These are phyloP conservation scores for Thraustotheca clavata DNA, from an alignment of 352 stramenopile species.

Conservation along the genomic window DNA sequence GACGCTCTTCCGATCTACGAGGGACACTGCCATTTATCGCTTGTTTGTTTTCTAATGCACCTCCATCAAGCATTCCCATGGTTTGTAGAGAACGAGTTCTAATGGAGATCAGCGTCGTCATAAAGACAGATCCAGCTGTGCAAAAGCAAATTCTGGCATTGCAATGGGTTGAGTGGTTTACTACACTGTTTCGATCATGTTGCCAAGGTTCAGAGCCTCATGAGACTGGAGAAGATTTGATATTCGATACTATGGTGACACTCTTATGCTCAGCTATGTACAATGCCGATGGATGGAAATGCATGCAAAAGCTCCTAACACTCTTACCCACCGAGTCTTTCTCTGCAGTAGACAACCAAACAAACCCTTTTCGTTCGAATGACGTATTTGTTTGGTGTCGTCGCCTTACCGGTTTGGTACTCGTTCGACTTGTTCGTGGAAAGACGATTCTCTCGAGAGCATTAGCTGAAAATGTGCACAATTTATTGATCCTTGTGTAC, in stretches of 20 bases:
- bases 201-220: constrained; percentile 21
- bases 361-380: neutral
- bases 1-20: no score
- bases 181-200: constrained; percentile 65
- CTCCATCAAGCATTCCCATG: constrained; percentile 25
- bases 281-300: constrained; percentile 46
- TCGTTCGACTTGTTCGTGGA: constrained; percentile 66
- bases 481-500: constrained; percentile 53
- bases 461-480: constrained; percentile 71
- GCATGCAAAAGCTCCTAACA: constrained; percentile 52
- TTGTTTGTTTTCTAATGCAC: constrained; percentile 34
- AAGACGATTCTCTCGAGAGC: constrained; percentile 64
- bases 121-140: constrained; percentile 66
- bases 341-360: neutral
- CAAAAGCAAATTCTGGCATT: constrained; percentile 67
- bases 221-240: constrained; percentile 65
- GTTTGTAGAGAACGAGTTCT: constrained; percentile 65
- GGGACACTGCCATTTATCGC: constrained; percentile 68
- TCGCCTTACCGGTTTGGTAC: constrained; percentile 52
- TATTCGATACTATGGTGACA: constrained; percentile 78
- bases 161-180: constrained; percentile 69
- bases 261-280: constrained; percentile 65
- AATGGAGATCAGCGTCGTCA: constrained; percentile 82
- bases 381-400: constrained; percentile 49
- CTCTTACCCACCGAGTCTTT: neutral